Evolutionary conservation across 129 eudicot genomes (phyloP).

Genomic region (Ambrosia artemisiifolia): DNA sequence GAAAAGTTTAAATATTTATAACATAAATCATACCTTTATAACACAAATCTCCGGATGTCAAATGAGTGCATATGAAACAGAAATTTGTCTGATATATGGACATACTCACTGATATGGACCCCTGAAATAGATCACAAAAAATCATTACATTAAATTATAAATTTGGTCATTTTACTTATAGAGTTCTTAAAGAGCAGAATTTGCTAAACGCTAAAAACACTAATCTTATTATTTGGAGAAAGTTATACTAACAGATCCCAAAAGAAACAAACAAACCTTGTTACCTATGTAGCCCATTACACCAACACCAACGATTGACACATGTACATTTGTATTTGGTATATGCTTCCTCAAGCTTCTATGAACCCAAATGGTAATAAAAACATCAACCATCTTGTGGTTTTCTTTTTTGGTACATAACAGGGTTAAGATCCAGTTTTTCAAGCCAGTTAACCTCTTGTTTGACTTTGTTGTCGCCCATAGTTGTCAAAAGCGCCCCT

Average conservation of each 20-base stretch:
- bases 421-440: conserved; percentile 66
- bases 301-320: conserved; percentile 94
- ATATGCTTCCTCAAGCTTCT: conserved; percentile 83
- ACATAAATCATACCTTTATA: too few relatives aligned
- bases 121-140: conserved; percentile 36
- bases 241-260: not conserved
- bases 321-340: conserved; percentile 71
- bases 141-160: not conserved
- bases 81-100: conserved; percentile 76
- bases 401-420: conserved; percentile 52
- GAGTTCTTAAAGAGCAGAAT: not conserved
- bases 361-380: conserved; percentile 90
- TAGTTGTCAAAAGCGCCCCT: too few relatives aligned
- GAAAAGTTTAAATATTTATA: too few relatives aligned
- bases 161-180: not conserved
- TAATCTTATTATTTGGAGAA: not conserved
- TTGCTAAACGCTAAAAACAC: not conserved
- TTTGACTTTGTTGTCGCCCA: conserved; percentile 34
- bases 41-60: conserved; percentile 89
- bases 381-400: conserved; percentile 80
- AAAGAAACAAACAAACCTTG: conserved; percentile 56
- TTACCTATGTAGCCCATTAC: conserved; percentile 93
- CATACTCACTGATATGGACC: conserved; percentile 91
- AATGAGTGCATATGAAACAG: conserved; percentile 83
- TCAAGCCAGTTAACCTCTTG: conserved; percentile 37